These are phyloP conservation scores for Sugiyamaella neomexicana DNA, from an alignment of 1,139 yeast species.

Conservation along the genomic window DNA sequence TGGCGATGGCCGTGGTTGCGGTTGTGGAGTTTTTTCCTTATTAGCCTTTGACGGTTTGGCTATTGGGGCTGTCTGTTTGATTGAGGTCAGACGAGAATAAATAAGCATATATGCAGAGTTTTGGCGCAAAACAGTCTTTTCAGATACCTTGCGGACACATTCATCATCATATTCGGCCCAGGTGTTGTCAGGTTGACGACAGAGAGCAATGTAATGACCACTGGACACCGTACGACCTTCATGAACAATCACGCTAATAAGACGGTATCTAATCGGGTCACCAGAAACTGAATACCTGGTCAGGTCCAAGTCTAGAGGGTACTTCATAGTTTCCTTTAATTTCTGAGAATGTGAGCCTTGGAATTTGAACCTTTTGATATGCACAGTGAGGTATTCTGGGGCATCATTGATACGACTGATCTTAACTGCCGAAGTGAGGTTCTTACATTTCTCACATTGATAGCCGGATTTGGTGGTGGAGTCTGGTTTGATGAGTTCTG, in stretches of 20 bases:
- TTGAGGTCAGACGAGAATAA: slow-evolving; percentile 51
- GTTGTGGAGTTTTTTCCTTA: background rate
- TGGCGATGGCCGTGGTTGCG: background rate
- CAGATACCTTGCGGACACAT: slow-evolving; percentile 69
- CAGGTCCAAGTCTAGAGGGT: slow-evolving; percentile 74
- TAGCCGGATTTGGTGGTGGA: slow-evolving; percentile 55
- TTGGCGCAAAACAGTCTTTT: slow-evolving; percentile 76
- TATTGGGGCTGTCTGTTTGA: slow-evolving; percentile 8
- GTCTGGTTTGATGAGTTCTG: slow-evolving; percentile 71
- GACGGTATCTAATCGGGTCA: slow-evolving; percentile 63
- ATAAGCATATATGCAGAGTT: slow-evolving; percentile 81
- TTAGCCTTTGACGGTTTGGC: slow-evolving; percentile 11
- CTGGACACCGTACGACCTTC: slow-evolving; percentile 90
- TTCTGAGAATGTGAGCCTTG: slow-evolving; percentile 65
- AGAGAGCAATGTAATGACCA: slow-evolving; percentile 91
- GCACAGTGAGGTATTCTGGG: slow-evolving; percentile 85
- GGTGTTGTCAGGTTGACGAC: slow-evolving; percentile 77
- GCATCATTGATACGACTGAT: slow-evolving; percentile 72
- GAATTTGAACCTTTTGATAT: slow-evolving; percentile 86
- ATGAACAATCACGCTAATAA: slow-evolving; percentile 86
- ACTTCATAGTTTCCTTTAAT: slow-evolving; percentile 81
- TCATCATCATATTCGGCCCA: slow-evolving; percentile 98
- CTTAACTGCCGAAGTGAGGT: slow-evolving; percentile 75
- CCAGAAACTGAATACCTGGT: slow-evolving; percentile 53
- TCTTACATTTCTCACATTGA: slow-evolving; percentile 82